Base-by-base conservation (phyloP, 148 eudicot species). In the Chenopodium suecicum region DNA sequence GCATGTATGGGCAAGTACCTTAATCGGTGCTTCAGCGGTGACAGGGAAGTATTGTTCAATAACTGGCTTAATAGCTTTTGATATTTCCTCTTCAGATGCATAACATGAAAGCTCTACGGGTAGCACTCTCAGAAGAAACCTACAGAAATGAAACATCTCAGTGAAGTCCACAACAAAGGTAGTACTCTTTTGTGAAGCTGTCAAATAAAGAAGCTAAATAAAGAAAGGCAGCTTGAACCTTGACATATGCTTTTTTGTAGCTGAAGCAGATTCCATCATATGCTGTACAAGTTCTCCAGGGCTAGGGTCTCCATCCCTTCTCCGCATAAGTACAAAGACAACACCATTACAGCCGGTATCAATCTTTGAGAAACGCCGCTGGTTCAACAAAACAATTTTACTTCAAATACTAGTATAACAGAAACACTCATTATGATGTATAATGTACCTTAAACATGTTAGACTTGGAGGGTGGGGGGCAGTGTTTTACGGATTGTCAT, bases 271-370 rank as follows among this genome's bases (percentile, higher is more conserved):
- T 60, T 83, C 90, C 97, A 96, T 88, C 90, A 96, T 89, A 84
- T 89, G 90, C 82, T 96, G 93, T 72, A 89, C 97, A 76, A 96
- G 89, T 70, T 89, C 91, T 82, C 85, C 87, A 46, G 98, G 93
- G 76, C 91, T 87, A 78, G 99, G 99, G 75, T 92, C 98, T 80
- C 92, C 93, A 23, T 91, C 92, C 87, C 85, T 89, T 82, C 84
- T 92, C 69, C 88, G 87, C 98, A 96, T 96, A 84, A 88, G 94
- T 68, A 96, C 82, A 73, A 96, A 89, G 48, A 94, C 89, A 83
- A 96, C 95, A 62, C 99, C 98, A 80, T 96, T 96, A 84, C 99
- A 96, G 75, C 98, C 99, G 4, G 99, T 83, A 80, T 96, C 99
- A 44, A 94, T 92, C 76, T 88, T 87, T 87, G 76, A 82, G 80